Base-by-base conservation (phyloP, 305 asterid genomes). In the Fraxinus latifolia region DNA sequence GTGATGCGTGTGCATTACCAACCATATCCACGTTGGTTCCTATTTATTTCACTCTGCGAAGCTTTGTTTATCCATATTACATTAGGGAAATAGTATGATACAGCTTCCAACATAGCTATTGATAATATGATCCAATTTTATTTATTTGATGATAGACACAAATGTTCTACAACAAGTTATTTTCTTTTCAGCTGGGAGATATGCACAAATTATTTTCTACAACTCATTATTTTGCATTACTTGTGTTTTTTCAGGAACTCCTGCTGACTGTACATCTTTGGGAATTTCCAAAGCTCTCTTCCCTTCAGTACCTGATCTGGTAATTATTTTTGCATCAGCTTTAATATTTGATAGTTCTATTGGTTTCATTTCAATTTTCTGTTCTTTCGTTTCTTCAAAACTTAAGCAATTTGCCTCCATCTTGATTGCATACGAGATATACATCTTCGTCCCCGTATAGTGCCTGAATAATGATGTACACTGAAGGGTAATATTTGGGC, bases 191-290 rank as follows among this genome's bases (percentile, higher is more conserved):
- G 47, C 47, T 15, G 76, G 75, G 75, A 71, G 76, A 71, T 33
- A 5, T 33, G 47, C 47, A 71, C 19, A 32, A 33, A 14, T 31
- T n/a, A 14, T 71, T 71, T 14, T 70, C 39, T 14, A 70, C 76
- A 14, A n/a, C 76, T 15, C 8, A 12, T 4, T 70, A 14, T 29
- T 32, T 82, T 79, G 78, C 77, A 29, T 62, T 74, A 44, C 72
- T 79, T 77, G 17, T 70, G 39, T 62, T 76, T 33, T 83, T 82
- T 47, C 90, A 89, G 91, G 91, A 82, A 82, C 89, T 80, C 91
- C 91, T 1, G 91, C 90, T 8, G 91, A 89, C 71, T 89, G 91
- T 80, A 80, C 90, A 70, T 89, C 91, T 55, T 58, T 89, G 72
- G 91, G 91, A 60, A 74, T 85, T 79, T 87, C 91, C 70, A 83